Evolutionary conservation across 345 rosid genomes (phyloP).

Genomic region (Syzygium jambos): DNA sequence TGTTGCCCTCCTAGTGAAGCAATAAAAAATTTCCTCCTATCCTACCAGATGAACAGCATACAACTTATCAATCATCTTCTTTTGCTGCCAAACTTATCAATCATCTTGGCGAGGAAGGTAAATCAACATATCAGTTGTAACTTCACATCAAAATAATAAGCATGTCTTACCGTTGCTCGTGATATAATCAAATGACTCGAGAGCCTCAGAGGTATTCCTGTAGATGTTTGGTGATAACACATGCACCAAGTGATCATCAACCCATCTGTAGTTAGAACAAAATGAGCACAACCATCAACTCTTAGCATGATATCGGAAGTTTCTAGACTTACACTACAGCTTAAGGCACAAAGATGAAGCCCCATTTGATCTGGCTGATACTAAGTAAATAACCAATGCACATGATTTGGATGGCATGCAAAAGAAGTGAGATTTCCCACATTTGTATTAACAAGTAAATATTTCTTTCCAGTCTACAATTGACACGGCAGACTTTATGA

Average conservation of each 20-base stretch:
- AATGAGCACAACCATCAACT: neutral
- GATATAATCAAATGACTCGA: constrained; percentile 35
- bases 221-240: constrained; percentile 37
- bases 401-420: neutral
- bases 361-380: neutral
- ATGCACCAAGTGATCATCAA: constrained; percentile 37
- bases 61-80: neutral
- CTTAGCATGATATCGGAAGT: neutral
- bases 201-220: constrained; percentile 29
- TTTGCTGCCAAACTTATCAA: neutral
- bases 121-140: neutral
- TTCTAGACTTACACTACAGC: neutral
- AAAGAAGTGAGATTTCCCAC: neutral
- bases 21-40: neutral
- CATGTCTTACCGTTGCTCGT: constrained; percentile 22
- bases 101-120: neutral
- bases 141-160: neutral
- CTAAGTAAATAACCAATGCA: neutral
- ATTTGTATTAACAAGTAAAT: neutral
- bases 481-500: neutral
- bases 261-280: constrained; percentile 21
- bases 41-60: neutral
- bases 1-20: neutral
- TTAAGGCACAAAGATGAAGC: neutral
- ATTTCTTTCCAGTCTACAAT: neutral